Percentiles rank a stretch among this genome's conserved stretches.
These are phyloP conservation scores for Starmerella scarabaei DNA, from an alignment of 805 yeast species.

Conservation along the genomic window DNA sequence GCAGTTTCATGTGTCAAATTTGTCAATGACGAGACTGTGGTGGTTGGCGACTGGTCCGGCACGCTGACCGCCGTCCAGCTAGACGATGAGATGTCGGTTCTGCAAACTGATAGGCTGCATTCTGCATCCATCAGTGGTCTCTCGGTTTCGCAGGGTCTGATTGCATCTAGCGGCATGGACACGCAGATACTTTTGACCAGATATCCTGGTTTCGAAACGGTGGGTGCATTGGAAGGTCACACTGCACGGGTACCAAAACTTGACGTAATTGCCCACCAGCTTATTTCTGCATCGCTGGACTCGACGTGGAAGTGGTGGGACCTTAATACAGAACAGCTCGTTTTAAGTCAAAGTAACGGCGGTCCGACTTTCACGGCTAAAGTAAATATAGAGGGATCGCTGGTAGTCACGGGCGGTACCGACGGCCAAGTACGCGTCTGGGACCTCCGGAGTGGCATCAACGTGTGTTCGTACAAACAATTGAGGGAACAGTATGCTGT, in stretches of 20 bases:
- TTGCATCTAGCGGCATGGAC: constrained; percentile 4
- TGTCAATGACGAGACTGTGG: constrained; percentile 33
- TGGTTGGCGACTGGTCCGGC: constrained; percentile 82
- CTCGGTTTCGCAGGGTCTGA: background rate
- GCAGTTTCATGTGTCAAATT: constrained; percentile 51
- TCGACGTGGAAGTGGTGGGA: constrained; percentile 88
- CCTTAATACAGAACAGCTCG: constrained; percentile 33
- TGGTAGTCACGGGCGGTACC: constrained; percentile 62
- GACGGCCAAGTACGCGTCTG: constrained; percentile 65
- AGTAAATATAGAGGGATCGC: constrained; percentile 54
- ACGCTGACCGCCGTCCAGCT: constrained; percentile 33
- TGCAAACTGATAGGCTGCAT: constrained; percentile 6
- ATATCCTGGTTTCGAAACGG: background rate
- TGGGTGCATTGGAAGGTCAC: background rate
- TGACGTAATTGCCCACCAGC: constrained; percentile 36
- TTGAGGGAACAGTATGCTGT: constrained; percentile 53
- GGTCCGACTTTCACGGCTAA: constrained; percentile 51
- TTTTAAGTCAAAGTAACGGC: constrained; percentile 63
- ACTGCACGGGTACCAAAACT: constrained; percentile 34
- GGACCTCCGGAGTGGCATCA: constrained; percentile 74
- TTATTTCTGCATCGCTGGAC: constrained; percentile 70
- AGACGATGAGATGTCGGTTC: constrained; percentile 1
- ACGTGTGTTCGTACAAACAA: constrained; percentile 52
- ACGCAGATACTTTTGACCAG: constrained; percentile 1
- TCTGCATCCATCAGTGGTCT: constrained; percentile 32